Conservation (phyloP, 805 yeast genomes). For the Kazachstania viticola region DNA sequence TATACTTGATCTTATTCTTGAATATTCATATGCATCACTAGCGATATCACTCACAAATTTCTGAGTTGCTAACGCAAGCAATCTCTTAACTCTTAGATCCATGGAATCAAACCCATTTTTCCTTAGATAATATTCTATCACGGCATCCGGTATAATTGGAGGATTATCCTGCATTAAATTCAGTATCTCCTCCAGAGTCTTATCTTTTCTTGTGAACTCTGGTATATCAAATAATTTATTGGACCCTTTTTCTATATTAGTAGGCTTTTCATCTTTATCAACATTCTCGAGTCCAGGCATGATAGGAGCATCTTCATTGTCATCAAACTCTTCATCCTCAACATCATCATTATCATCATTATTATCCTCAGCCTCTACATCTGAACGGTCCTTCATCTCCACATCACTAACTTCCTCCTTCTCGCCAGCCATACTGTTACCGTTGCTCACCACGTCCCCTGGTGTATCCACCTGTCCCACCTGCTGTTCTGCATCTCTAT, state of each 20-base stretch:
- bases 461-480: no score
- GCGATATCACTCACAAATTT: conserved; percentile 91
- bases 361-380: not conserved
- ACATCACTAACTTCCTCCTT: not conserved
- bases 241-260: conserved; percentile 15
- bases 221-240: conserved; percentile 41
- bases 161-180: conserved; percentile 88
- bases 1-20: conserved; percentile 79
- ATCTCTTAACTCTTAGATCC: conserved; percentile 67
- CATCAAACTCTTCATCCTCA: conserved; percentile 28
- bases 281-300: conserved; percentile 10
- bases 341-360: conserved; percentile 5
- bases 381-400: not conserved
- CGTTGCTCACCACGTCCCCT: not conserved
- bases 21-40: conserved; percentile 91
- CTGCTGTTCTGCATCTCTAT: no score
- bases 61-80: conserved; percentile 90
- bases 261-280: conserved; percentile 8
- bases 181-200: conserved; percentile 71
- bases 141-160: conserved; percentile 94
- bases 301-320: conserved; percentile 24
- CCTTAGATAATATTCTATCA: conserved; percentile 81
- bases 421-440: not conserved
- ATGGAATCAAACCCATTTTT: conserved; percentile 76
- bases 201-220: conserved; percentile 65